These are phyloP conservation scores for Fusarium mundagurra DNA, from an alignment of 2,329 filamentous ascomycete genomes.

Conservation along the genomic window DNA sequence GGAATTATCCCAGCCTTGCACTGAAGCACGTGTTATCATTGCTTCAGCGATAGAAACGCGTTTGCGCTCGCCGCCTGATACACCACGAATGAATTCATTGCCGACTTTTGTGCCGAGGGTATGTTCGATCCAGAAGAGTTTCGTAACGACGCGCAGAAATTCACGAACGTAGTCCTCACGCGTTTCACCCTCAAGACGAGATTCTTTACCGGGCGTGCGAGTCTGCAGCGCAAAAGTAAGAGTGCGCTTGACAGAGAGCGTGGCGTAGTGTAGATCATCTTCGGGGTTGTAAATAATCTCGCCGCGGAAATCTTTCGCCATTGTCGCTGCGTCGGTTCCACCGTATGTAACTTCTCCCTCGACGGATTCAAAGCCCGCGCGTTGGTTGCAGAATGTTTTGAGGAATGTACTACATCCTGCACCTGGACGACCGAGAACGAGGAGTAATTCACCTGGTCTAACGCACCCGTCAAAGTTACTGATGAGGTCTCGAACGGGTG, in stretches of 20 bases:
- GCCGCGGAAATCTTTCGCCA: constrained; percentile 64
- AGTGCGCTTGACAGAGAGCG: constrained; percentile 73
- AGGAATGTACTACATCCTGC: constrained; percentile 77
- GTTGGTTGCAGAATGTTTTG: constrained; percentile 77
- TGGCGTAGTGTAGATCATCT: constrained; percentile 74
- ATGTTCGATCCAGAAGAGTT: constrained; percentile 77
- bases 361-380: constrained; percentile 70
- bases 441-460: constrained; percentile 74
- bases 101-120: constrained; percentile 75
- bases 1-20: constrained; percentile 80
- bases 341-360: constrained; percentile 74
- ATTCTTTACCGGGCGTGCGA: constrained; percentile 62
- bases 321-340: constrained; percentile 54
- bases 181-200: constrained; percentile 67
- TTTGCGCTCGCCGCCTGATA: constrained; percentile 74
- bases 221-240: constrained; percentile 73
- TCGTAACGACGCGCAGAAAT: constrained; percentile 69
- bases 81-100: constrained; percentile 71
- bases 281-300: constrained; percentile 77
- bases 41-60: constrained; percentile 79
- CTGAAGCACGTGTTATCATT: constrained; percentile 66
- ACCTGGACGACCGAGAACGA: constrained; percentile 74
- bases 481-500: constrained; percentile 71
- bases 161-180: constrained; percentile 64
- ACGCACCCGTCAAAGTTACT: constrained; percentile 74